phyloP scores from a whole-genome alignment of 169 alveolate species.

The Eimeria falciformis region DNA sequence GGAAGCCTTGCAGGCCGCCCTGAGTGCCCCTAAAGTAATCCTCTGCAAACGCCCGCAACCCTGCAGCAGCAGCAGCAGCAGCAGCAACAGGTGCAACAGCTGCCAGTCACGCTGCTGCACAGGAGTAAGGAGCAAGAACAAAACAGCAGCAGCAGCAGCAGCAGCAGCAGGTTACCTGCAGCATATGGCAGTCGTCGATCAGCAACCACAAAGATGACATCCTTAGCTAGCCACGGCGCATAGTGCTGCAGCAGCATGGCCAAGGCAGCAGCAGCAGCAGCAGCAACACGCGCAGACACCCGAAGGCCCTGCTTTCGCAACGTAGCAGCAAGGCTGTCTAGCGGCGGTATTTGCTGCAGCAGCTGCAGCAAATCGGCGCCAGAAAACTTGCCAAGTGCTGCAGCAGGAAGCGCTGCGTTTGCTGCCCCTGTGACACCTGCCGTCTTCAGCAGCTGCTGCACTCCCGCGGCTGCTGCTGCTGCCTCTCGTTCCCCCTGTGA shows the following conservation, averaged over 20 bases:
- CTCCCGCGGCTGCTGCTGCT: neutral
- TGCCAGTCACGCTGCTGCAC: neutral
- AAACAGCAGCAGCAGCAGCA: neutral
- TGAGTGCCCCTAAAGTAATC: neutral
- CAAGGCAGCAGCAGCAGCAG: slow-evolving; percentile 26
- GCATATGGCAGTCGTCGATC: slow-evolving; percentile 20
- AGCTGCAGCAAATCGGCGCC: slow-evolving; percentile 19
- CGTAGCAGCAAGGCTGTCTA: neutral
- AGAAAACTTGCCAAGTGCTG: neutral
- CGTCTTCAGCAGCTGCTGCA: slow-evolving; percentile 1
- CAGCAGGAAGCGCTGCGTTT: neutral
- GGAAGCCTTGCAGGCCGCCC: neutral
- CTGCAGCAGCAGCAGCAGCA: neutral
- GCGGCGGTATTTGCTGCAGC: slow-evolving; percentile 43
- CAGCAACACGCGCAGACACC: slow-evolving; percentile 19
- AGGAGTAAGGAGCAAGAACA: neutral
- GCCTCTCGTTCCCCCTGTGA: neutral
- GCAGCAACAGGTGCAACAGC: slow-evolving; percentile 2
- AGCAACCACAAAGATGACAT: slow-evolving; percentile 8
- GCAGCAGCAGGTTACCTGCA: slow-evolving; percentile 7
- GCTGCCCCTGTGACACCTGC: slow-evolving; percentile 6
- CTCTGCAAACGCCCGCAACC: slow-evolving; percentile 13
- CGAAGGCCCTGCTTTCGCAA: neutral
- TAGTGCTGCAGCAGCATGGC: neutral
- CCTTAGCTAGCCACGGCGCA: slow-evolving; percentile 17